These are phyloP conservation scores for Angophora floribunda DNA, from an alignment of 345 rosid species.

Conservation along the genomic window DNA sequence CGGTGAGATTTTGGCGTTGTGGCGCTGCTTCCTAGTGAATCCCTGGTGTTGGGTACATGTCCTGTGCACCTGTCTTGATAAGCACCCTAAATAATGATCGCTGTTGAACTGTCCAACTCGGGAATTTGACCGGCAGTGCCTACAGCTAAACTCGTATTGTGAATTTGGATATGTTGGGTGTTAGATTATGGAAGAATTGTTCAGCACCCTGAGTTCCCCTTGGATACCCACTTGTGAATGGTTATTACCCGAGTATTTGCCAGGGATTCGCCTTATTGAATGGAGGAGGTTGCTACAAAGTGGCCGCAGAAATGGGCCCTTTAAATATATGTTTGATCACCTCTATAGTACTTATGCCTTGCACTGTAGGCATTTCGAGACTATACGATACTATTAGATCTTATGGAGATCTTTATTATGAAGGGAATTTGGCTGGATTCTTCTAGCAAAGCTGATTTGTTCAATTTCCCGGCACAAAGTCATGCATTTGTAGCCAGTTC, in stretches of 20 bases:
- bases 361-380: neutral
- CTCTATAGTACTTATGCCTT: neutral
- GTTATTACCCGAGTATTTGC: neutral
- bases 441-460: neutral
- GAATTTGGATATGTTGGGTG: neutral
- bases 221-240: neutral
- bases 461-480: neutral
- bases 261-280: neutral
- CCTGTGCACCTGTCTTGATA: neutral
- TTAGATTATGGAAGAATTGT: neutral
- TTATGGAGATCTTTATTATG: neutral
- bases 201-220: neutral
- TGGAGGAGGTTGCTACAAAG: neutral
- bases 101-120: neutral
- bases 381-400: neutral
- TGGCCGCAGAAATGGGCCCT: neutral
- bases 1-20: conserved; percentile 18
- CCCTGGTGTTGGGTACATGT: neutral
- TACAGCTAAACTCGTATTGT: neutral
- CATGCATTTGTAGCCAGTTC: neutral
- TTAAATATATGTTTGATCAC: neutral
- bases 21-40: neutral
- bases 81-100: neutral
- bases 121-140: neutral
- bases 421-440: neutral